Percentiles rank a stretch among this genome's conserved stretches.
Evolutionary conservation across 805 yeast species (phyloP).

Genomic region (Metschnikowia lochheadii): DNA sequence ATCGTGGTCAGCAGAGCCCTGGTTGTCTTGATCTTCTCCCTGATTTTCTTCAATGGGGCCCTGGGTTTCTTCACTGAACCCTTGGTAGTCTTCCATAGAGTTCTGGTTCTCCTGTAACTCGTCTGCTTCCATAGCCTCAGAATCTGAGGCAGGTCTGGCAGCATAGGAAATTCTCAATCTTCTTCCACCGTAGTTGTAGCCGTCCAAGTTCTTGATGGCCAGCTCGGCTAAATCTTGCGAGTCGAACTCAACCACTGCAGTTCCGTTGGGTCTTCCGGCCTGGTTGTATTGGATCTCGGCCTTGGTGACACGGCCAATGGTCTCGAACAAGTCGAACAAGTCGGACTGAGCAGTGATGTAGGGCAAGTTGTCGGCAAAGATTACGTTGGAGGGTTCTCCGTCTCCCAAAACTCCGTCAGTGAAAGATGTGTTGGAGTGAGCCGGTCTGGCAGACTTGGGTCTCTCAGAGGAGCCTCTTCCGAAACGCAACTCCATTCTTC

Average conservation of each 20-base stretch:
- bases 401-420: slow-evolving; percentile 63
- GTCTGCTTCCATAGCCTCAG: slow-evolving; percentile 3
- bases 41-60: background rate
- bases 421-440: slow-evolving; percentile 48
- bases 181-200: slow-evolving; percentile 82
- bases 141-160: slow-evolving; percentile 1
- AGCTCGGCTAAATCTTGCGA: slow-evolving; percentile 62
- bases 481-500: slow-evolving; percentile 73
- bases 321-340: slow-evolving; percentile 77
- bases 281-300: slow-evolving; percentile 68
- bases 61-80: background rate
- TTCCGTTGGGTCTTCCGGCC: slow-evolving; percentile 69
- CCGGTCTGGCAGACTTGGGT: slow-evolving; percentile 13
- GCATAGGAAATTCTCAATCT: slow-evolving; percentile 69
- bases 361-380: slow-evolving; percentile 78
- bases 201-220: slow-evolving; percentile 71
- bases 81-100: background rate
- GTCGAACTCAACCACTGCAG: slow-evolving; percentile 80
- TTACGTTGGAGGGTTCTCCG: slow-evolving; percentile 44
- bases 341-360: slow-evolving; percentile 85
- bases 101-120: slow-evolving; percentile 5
- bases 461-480: slow-evolving; percentile 37
- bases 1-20: background rate
- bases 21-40: background rate
- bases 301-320: slow-evolving; percentile 67